A percentile compares a stretch with the other conserved stretches of the same genome.
These are phyloP conservation scores for Lepiota venenata DNA, from an alignment of 768 basidiomycete genomes.

Conservation along the genomic window DNA sequence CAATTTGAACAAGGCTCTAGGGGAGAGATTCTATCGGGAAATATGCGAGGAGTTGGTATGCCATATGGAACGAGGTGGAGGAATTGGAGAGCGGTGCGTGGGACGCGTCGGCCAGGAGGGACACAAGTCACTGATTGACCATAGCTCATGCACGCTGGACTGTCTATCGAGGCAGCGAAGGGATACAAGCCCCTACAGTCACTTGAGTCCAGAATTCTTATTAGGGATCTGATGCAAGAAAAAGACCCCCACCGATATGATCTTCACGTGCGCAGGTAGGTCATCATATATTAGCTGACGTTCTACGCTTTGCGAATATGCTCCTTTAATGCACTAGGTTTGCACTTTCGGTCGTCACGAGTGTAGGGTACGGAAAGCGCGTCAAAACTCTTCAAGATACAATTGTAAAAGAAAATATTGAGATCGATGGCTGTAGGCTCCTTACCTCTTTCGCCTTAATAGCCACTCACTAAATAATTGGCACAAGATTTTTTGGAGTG, in stretches of 20 bases:
- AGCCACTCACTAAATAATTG: background rate
- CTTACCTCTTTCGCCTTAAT: background rate
- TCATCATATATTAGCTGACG: too few species aligned
- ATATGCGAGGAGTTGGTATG: constrained; percentile 29
- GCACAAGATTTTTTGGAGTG: constrained; percentile 1
- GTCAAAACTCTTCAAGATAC: constrained; percentile 20
- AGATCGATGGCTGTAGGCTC: constrained; percentile 19
- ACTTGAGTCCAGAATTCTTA: constrained; percentile 18
- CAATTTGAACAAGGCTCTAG: background rate
- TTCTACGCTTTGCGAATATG: too few species aligned
- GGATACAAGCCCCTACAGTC: constrained; percentile 21
- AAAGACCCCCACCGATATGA: constrained; percentile 10
- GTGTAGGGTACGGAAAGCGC: constrained; percentile 22
- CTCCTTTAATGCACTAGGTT: constrained; percentile 11
- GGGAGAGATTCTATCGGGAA: constrained; percentile 26
- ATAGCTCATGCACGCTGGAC: constrained; percentile 22
- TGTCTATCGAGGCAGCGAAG: constrained; percentile 20
- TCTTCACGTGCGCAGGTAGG: constrained; percentile 18
- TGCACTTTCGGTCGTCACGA: constrained; percentile 20
- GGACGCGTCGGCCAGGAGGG: background rate
- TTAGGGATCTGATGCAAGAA: constrained; percentile 18
- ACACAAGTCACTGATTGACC: background rate
- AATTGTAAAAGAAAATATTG: constrained; percentile 17
- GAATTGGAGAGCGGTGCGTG: constrained; percentile 27
- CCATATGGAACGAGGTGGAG: constrained; percentile 27